Evolutionary conservation across 1,284 basidiomycete genomes (phyloP).

Genomic region (Golubevia pallescens): DNA sequence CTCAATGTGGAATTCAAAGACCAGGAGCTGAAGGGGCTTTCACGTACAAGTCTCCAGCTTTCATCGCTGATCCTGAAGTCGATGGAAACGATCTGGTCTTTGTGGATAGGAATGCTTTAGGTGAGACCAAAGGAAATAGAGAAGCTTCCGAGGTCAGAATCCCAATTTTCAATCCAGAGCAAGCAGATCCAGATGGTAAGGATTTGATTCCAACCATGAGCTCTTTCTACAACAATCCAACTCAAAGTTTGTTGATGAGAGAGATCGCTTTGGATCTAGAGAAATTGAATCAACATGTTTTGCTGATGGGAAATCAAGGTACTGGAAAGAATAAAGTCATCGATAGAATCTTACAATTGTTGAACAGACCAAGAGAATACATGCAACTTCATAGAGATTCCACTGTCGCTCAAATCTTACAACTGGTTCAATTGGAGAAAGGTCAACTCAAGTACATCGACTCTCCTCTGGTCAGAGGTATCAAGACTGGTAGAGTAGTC

Average conservation of each 20-base stretch:
- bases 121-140: neutral
- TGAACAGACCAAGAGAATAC: slow-evolving; percentile 64
- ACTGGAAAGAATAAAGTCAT: slow-evolving; percentile 66
- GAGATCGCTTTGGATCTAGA: slow-evolving; percentile 63
- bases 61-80: slow-evolving; percentile 28
- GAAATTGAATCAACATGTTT: slow-evolving; percentile 58
- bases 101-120: slow-evolving; percentile 15
- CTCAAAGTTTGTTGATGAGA: slow-evolving; percentile 56
- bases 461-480: slow-evolving; percentile 61
- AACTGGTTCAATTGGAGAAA: slow-evolving; percentile 55
- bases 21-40: slow-evolving; percentile 50
- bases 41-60: slow-evolving; percentile 32
- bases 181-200: slow-evolving; percentile 53
- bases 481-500: slow-evolving; percentile 61
- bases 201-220: slow-evolving; percentile 56
- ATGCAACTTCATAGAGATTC: slow-evolving; percentile 65
- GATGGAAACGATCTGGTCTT: slow-evolving; percentile 23
- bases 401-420: slow-evolving; percentile 52
- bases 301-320: slow-evolving; percentile 65
- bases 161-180: slow-evolving; percentile 44
- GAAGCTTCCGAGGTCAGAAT: slow-evolving; percentile 18
- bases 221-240: slow-evolving; percentile 58
- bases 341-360: slow-evolving; percentile 62
- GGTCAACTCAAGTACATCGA: slow-evolving; percentile 61
- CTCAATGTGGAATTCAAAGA: slow-evolving; percentile 41